Evolutionary conservation across 495 filamentous ascomycete genomes (phyloP).

Genomic region (Xylaria longipes): DNA sequence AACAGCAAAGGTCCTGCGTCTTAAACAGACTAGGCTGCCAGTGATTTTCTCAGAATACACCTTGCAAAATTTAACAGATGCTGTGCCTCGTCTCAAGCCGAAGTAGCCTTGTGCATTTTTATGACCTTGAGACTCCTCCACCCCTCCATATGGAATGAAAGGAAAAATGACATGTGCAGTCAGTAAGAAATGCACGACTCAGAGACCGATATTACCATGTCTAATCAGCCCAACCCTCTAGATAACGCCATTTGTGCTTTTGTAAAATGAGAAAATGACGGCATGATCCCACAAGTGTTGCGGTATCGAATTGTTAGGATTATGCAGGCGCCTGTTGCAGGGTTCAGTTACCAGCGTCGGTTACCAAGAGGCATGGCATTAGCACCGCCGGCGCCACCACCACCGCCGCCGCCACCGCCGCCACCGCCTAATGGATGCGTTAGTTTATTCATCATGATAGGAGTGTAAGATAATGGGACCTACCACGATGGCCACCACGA

Average conservation of each 20-base stretch:
- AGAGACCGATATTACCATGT: constrained; percentile 34
- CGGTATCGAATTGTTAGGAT: constrained; percentile 1
- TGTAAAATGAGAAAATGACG: constrained; percentile 29
- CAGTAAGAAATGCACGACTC: constrained; percentile 30
- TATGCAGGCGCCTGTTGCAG: neutral
- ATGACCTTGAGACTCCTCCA: neutral
- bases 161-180: constrained; percentile 26
- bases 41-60: neutral
- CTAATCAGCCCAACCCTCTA: constrained; percentile 42
- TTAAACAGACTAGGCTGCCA: constrained; percentile 13
- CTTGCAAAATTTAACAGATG: neutral
- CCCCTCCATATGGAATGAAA: constrained; percentile 29
- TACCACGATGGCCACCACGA: constrained; percentile 70
- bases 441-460: constrained; percentile 17
- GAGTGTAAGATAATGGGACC: constrained; percentile 16
- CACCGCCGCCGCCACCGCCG: constrained; percentile 28
- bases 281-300: constrained; percentile 16
- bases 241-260: constrained; percentile 44
- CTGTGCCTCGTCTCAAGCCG: constrained; percentile 4
- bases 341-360: constrained; percentile 51
- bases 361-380: constrained; percentile 55
- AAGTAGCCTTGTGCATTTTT: neutral
- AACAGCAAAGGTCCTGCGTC: constrained; percentile 29
- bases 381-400: constrained; percentile 43
- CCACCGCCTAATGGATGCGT: constrained; percentile 33